Evolutionary conservation across 2,329 filamentous ascomycete genomes (phyloP), one percentile per base, ranked within the genome.

Genomic region (Epichloe festucae): DNA sequence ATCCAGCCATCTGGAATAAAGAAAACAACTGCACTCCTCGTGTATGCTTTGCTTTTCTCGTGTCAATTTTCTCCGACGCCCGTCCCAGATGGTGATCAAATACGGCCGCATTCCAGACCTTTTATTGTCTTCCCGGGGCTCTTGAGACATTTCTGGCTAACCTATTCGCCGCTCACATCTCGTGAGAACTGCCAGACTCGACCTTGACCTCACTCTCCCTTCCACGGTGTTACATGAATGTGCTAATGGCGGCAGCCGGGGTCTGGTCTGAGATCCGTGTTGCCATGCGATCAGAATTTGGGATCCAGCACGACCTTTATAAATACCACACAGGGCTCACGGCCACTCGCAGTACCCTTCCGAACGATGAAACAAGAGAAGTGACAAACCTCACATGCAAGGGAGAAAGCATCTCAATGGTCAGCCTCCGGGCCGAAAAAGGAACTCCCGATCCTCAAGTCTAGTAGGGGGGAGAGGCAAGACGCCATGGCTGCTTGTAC

Each of bases 331-430:
- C 8, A 31, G 31, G 31, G 31, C 31, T 31, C 31, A 31, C 31
- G 31, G 8, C 31, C 31, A 31, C 31, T 31, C 31, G 31, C 31
- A 31, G 8, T 31, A 31, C 31, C 31, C 31, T 10, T 31, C 8
- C 31, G 31, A 31, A 31, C 17, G 34, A 36, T 15, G 34, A 17
- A n/a, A 14, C 14, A 15, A 31, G 23, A 34, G 40, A 19, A 38
- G 17, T 17, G 36, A n/a, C 7, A n/a, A 21, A 19, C 38, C 15
- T 43, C 38, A 19, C 10, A 53, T 31, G 52, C 52, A 50, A 53
- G 52, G 52, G 52, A 53, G 50, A 40, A 21, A 42, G 42, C 42
- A 12, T 34, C 21, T 48, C 14, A 40, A 27, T 47, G 47, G 51
- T 46, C 35, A 46, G 34, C 35, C 46, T 41, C 45, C 38, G 31